Evolutionary conservation across 805 yeast species (phyloP).

Genomic region (Cyberlindnera americana): DNA sequence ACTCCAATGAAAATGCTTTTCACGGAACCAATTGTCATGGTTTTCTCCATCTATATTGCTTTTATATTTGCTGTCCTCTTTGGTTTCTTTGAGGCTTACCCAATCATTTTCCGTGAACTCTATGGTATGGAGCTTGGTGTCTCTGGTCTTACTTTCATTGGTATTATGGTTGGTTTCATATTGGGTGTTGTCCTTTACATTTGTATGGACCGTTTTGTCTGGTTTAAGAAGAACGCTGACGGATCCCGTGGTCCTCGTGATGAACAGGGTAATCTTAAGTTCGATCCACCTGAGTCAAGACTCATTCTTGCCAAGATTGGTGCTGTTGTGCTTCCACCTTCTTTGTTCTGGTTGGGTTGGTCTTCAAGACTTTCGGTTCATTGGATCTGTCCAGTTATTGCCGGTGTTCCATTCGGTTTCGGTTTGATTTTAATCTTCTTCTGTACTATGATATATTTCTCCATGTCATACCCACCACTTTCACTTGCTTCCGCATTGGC

Average conservation of each 20-base stretch:
- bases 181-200: constrained; percentile 51
- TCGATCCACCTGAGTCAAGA: constrained; percentile 59
- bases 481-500: constrained; percentile 85
- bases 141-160: constrained; percentile 67
- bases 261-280: constrained; percentile 45
- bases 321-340: constrained; percentile 59
- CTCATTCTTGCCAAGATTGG: constrained; percentile 64
- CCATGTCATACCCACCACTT: constrained; percentile 69
- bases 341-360: constrained; percentile 84
- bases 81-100: constrained; percentile 78
- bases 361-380: constrained; percentile 56
- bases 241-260: constrained; percentile 56
- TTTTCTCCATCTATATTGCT: constrained; percentile 66
- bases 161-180: constrained; percentile 66
- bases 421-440: constrained; percentile 71
- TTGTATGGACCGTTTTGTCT: constrained; percentile 43
- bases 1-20: constrained; percentile 68
- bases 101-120: constrained; percentile 65
- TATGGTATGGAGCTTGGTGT: constrained; percentile 57
- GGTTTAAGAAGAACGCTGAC: constrained; percentile 56
- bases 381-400: constrained; percentile 73
- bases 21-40: constrained; percentile 71
- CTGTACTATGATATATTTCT: constrained; percentile 63
- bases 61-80: constrained; percentile 74
- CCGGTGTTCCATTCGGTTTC: constrained; percentile 79